phyloP scores from a whole-genome alignment of 2,329 filamentous ascomycete species.

The Beauveria caledonica region DNA sequence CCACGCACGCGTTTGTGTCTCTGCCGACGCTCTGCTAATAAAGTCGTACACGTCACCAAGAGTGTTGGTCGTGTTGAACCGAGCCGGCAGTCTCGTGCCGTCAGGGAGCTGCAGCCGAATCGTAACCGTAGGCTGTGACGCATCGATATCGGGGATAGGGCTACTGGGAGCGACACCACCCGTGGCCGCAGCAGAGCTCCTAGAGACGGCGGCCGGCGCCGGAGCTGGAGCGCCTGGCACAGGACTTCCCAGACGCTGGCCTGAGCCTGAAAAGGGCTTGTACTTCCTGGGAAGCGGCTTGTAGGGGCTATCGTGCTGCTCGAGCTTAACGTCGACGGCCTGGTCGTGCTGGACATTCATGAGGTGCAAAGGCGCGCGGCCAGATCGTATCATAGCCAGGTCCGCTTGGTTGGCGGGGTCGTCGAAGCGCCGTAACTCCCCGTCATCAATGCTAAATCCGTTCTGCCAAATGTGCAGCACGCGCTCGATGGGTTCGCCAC shows the following conservation, averaged over 20 bases:
- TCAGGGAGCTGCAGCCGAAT: constrained; percentile 73
- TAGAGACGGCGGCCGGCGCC: constrained; percentile 27
- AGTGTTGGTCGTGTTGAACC: constrained; percentile 75
- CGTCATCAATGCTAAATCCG: constrained; percentile 80
- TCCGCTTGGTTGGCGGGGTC: constrained; percentile 67
- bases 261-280: constrained; percentile 64
- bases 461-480: constrained; percentile 74
- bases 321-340: constrained; percentile 69
- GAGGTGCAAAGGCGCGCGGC: constrained; percentile 67
- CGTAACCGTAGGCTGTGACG: constrained; percentile 57
- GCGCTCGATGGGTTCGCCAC: constrained; percentile 49
- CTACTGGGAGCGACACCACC: constrained; percentile 15
- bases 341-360: constrained; percentile 70
- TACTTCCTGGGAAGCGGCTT: constrained; percentile 65
- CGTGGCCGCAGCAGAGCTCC: constrained; percentile 13
- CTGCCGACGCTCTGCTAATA: constrained; percentile 54
- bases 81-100: constrained; percentile 66
- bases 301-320: constrained; percentile 66
- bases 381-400: constrained; percentile 66
- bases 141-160: constrained; percentile 41
- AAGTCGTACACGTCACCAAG: constrained; percentile 72
- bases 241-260: constrained; percentile 68
- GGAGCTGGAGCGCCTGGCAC: constrained; percentile 50
- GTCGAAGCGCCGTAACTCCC: constrained; percentile 67
- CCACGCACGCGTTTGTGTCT: constrained; percentile 52